Percentiles rank a stretch among this genome's conserved stretches.
Evolutionary conservation across 164 flowering plant genomes (phyloP).

Genomic region (Macadamia integrifolia): DNA sequence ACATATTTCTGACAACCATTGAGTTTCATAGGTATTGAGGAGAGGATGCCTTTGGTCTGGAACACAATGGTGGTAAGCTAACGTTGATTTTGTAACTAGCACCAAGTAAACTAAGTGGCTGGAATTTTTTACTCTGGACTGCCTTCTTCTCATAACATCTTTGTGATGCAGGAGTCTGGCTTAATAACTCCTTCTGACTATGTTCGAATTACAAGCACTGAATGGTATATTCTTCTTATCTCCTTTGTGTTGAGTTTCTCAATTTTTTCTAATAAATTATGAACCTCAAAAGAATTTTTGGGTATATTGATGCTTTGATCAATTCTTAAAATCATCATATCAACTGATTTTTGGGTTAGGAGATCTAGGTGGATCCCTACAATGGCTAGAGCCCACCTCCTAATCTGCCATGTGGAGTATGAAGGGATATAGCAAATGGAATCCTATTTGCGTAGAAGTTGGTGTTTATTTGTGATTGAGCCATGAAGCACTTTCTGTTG

Average conservation of each 20-base stretch:
- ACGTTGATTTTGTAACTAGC: neutral
- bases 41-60: constrained; percentile 97
- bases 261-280: too few relatives aligned
- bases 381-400: too few relatives aligned
- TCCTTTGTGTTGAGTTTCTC: neutral
- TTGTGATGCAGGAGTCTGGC: constrained; percentile 69
- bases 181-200: constrained; percentile 73
- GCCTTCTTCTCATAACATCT: neutral
- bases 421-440: neutral
- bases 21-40: constrained; percentile 67
- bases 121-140: neutral
- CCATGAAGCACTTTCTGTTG: too few relatives aligned
- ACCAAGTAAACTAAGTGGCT: neutral
- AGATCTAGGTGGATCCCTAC: too few relatives aligned
- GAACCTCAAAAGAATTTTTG: too few relatives aligned
- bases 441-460: neutral
- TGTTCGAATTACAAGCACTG: constrained; percentile 87
- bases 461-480: too few relatives aligned
- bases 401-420: neutral
- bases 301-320: too few relatives aligned
- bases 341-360: too few relatives aligned
- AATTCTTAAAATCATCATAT: too few relatives aligned
- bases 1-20: neutral
- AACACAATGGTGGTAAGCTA: constrained; percentile 86
- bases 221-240: constrained; percentile 46